Conservation (phyloP, 768 basidiomycete genomes). For the Clathrus columnatus region DNA sequence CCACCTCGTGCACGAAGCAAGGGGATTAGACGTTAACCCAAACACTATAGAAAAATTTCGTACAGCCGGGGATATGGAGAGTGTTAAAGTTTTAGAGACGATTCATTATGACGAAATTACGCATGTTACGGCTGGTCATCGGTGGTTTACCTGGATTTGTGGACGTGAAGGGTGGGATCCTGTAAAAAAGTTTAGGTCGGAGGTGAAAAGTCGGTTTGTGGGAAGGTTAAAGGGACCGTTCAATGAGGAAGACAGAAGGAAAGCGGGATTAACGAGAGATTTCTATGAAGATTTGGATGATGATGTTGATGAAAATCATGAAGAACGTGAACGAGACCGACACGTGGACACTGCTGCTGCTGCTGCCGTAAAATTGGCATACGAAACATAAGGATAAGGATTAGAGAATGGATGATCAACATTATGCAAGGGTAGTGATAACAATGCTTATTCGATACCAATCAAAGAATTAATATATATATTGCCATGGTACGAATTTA, state of each 20-base stretch:
- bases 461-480: background rate
- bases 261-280: conserved; percentile 60
- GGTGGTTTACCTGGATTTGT: conserved; percentile 79
- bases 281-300: conserved; percentile 70
- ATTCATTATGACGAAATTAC: conserved; percentile 78
- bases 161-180: conserved; percentile 46
- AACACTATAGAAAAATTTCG: conserved; percentile 66
- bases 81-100: conserved; percentile 58
- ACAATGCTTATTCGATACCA: background rate
- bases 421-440: background rate
- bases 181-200: conserved; percentile 55
- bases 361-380: background rate
- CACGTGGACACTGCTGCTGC: background rate
- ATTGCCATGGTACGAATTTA: background rate
- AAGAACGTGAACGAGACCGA: too few species aligned
- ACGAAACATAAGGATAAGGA: background rate
- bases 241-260: conserved; percentile 62
- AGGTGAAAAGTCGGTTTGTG: conserved; percentile 60
- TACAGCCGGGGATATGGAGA: conserved; percentile 56
- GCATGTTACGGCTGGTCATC: conserved; percentile 74
- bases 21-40: conserved; percentile 80
- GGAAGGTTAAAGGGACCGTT: conserved; percentile 79
- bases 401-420: background rate
- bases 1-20: conserved; percentile 77
- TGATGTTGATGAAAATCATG: conserved; percentile 26